Conservation (phyloP, 345 rosid genomes). For the Arabis hirsuta region DNA sequence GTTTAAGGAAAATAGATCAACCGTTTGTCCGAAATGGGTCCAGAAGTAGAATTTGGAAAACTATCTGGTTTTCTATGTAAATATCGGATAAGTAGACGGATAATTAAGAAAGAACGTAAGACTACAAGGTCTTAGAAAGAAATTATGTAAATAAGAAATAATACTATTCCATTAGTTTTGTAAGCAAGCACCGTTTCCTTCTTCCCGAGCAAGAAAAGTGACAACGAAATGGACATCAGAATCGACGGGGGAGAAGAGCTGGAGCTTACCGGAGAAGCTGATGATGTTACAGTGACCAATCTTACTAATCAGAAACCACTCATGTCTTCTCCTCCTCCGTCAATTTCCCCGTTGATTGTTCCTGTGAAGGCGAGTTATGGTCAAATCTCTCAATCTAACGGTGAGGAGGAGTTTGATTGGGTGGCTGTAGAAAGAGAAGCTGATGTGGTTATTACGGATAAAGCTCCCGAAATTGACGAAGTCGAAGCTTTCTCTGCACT, state of each 20-base stretch:
- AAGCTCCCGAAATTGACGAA: constrained; percentile 77
- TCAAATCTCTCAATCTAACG: constrained; percentile 28
- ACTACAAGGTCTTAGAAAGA: constrained; percentile 12
- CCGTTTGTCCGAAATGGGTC: background rate
- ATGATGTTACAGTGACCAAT: constrained; percentile 4
- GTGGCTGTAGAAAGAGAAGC: constrained; percentile 56
- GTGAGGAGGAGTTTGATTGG: constrained; percentile 62
- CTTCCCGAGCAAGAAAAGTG: constrained; percentile 17
- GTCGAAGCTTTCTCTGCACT: constrained; percentile 85
- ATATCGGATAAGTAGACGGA: background rate
- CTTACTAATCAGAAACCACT: constrained; percentile 1
- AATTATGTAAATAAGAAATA: constrained; percentile 1
- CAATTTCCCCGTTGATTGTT: background rate
- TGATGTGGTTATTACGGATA: constrained; percentile 48
- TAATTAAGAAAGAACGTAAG: background rate
- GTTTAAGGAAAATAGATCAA: no score
- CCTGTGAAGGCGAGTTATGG: constrained; percentile 33
- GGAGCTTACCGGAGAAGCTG: background rate
- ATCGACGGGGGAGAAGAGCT: constrained; percentile 11
- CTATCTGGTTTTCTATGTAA: background rate
- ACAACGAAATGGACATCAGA: constrained; percentile 26
- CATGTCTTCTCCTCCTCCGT: background rate
- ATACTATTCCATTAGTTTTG: background rate
- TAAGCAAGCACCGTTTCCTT: no score
- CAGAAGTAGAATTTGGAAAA: background rate